These are phyloP conservation scores for Phytophthora idaei DNA, from an alignment of 352 stramenopile genomes.

Conservation along the genomic window DNA sequence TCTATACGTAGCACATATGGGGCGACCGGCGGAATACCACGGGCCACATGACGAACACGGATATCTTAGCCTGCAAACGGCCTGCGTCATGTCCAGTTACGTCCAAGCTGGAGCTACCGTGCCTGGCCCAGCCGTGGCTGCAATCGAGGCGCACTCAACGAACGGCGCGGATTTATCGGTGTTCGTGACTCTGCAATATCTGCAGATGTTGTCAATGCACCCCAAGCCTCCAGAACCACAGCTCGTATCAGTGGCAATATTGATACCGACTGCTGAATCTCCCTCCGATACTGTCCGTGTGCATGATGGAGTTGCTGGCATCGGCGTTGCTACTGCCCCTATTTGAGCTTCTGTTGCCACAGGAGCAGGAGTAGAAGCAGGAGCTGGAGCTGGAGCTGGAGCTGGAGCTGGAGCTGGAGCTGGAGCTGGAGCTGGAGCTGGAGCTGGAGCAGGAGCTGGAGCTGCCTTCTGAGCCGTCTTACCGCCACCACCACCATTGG, in stretches of 20 bases:
- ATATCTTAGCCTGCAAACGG: slow-evolving; percentile 5
- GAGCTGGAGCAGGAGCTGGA: not conserved
- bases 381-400: not conserved
- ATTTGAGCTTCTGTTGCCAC: not conserved
- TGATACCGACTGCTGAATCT: slow-evolving; percentile 13
- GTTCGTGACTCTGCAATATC: slow-evolving; percentile 11
- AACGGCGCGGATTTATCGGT: slow-evolving; percentile 9
- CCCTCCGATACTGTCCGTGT: slow-evolving; percentile 6
- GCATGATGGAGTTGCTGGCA: slow-evolving; percentile 11
- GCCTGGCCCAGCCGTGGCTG: slow-evolving; percentile 1
- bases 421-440: not conserved
- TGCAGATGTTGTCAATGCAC: slow-evolving; percentile 16
- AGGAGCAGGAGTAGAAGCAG: not conserved
- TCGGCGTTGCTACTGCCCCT: slow-evolving; percentile 3
- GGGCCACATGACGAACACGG: slow-evolving; percentile 5
- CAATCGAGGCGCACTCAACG: slow-evolving; percentile 12
- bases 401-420: not conserved
- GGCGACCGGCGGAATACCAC: slow-evolving; percentile 7
- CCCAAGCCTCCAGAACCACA: slow-evolving; percentile 9
- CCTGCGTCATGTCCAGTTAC: slow-evolving; percentile 9
- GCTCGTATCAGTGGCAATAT: slow-evolving; percentile 9
- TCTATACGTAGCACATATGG: slow-evolving; percentile 15
- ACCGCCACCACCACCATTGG: slow-evolving; percentile 5
- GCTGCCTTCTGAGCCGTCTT: slow-evolving; percentile 2
- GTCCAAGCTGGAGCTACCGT: slow-evolving; percentile 9